phyloP scores from a whole-genome alignment of 495 filamentous ascomycete species.

The Neurospora sp. region DNA sequence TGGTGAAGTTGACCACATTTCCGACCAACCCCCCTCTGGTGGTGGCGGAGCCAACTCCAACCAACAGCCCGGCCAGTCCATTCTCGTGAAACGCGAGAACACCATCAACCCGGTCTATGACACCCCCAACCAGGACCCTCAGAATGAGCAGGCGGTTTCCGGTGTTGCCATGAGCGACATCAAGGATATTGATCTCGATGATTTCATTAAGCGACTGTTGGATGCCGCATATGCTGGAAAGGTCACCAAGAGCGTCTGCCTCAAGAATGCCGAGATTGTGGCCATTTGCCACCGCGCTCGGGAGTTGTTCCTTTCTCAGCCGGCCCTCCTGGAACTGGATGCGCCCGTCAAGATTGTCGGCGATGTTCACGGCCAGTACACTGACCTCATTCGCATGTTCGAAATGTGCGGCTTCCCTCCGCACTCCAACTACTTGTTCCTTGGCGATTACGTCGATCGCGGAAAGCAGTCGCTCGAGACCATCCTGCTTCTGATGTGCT shows the following conservation, averaged over 20 bases:
- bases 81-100: conserved; percentile 71
- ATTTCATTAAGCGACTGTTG: conserved; percentile 90
- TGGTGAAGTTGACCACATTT: conserved; percentile 90
- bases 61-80: conserved; percentile 59
- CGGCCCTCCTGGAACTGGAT: conserved; percentile 80
- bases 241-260: conserved; percentile 90
- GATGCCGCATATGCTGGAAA: conserved; percentile 95
- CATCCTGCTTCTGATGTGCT: conserved; percentile 89
- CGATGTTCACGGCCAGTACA: conserved; percentile 97
- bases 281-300: conserved; percentile 81
- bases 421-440: conserved; percentile 85
- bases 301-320: conserved; percentile 85
- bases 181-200: conserved; percentile 87
- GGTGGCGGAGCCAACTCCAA: conserved; percentile 31
- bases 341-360: conserved; percentile 99
- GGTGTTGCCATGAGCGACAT: conserved; percentile 61
- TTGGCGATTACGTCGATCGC: conserved; percentile 96
- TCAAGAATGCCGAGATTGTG: conserved; percentile 95
- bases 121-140: conserved; percentile 20
- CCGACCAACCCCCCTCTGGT: conserved; percentile 79
- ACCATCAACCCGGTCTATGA: conserved; percentile 41
- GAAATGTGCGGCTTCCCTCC: conserved; percentile 99
- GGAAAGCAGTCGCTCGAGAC: conserved; percentile 97
- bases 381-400: conserved; percentile 93
- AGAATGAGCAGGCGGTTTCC: conserved; percentile 28